Evolutionary conservation across 2,329 filamentous ascomycete genomes (phyloP).

Genomic region (Penicillium psychrosexuale): DNA sequence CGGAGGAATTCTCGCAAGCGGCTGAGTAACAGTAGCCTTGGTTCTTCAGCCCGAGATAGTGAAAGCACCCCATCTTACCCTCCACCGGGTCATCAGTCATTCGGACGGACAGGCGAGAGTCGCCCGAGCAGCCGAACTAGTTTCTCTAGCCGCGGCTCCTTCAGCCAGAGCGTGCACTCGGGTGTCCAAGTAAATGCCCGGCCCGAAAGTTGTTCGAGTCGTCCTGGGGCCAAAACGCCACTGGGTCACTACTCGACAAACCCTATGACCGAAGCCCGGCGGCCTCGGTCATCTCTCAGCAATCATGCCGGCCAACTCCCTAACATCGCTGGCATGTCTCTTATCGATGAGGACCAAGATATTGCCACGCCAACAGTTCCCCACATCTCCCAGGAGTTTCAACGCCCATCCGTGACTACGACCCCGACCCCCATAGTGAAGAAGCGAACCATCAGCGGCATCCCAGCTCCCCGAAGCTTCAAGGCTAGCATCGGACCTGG

Average conservation of each 20-base stretch:
- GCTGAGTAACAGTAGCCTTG: conserved; percentile 43
- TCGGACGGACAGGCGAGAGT: conserved; percentile 50
- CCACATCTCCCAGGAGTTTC: conserved; percentile 31
- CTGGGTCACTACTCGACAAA: conserved; percentile 54
- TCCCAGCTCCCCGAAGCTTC: conserved; percentile 40
- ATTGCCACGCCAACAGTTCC: conserved; percentile 47
- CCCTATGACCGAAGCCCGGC: conserved; percentile 50
- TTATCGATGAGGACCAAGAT: conserved; percentile 52
- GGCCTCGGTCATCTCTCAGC: conserved; percentile 69
- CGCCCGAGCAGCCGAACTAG: conserved; percentile 74
- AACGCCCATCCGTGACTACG: conserved; percentile 47
- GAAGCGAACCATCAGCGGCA: conserved; percentile 52
- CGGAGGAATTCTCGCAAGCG: conserved; percentile 45
- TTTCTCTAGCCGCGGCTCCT: conserved; percentile 46
- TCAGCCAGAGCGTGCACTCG: conserved; percentile 40
- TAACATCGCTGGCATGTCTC: conserved; percentile 55
- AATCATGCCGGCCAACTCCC: conserved; percentile 56
- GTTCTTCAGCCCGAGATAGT: conserved; percentile 38
- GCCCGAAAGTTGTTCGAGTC: conserved; percentile 64
- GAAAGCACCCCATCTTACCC: conserved; percentile 37
- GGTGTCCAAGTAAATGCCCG: conserved; percentile 47
- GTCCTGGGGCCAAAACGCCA: conserved; percentile 61
- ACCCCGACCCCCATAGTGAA: conserved; percentile 46
- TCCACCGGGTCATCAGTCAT: conserved; percentile 46
- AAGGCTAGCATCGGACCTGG: conserved; percentile 41